These are phyloP conservation scores for Alternaria triticina DNA, from an alignment of 2,329 filamentous ascomycete genomes.

Conservation along the genomic window DNA sequence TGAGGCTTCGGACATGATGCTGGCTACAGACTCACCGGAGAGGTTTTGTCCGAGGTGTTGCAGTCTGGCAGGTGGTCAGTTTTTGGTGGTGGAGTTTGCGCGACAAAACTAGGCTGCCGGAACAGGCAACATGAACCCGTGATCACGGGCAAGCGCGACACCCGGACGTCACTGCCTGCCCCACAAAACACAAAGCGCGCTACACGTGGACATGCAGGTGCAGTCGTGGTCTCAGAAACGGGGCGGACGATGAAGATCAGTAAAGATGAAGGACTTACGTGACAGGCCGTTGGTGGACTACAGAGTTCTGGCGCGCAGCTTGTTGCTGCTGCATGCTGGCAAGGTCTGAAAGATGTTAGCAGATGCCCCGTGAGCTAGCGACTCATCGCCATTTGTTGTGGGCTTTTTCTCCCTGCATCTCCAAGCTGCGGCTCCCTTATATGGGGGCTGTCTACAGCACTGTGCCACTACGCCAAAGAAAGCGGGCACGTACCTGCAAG, in stretches of 20 bases:
- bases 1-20: constrained; percentile 57
- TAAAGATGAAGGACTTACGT: constrained; percentile 35
- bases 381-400: not conserved
- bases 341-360: constrained; percentile 47
- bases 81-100: constrained; percentile 11
- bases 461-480: constrained; percentile 12
- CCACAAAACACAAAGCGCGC: not conserved
- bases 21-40: constrained; percentile 53
- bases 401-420: constrained; percentile 1
- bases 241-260: not conserved
- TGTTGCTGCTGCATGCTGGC: constrained; percentile 57
- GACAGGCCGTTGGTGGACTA: constrained; percentile 43
- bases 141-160: constrained; percentile 21
- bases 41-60: constrained; percentile 45
- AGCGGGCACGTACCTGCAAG: constrained; percentile 50
- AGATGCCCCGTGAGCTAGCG: not conserved
- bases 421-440: not conserved
- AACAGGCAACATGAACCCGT: constrained; percentile 29
- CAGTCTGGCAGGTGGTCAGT: constrained; percentile 22
- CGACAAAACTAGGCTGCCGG: constrained; percentile 13
- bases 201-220: not conserved
- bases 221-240: not conserved
- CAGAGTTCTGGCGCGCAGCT: constrained; percentile 46
- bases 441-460: not conserved
- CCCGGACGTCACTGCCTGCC: constrained; percentile 9